These are phyloP conservation scores for Eucalyptus cladocalyx DNA, from an alignment of 345 rosid genomes.

Conservation along the genomic window DNA sequence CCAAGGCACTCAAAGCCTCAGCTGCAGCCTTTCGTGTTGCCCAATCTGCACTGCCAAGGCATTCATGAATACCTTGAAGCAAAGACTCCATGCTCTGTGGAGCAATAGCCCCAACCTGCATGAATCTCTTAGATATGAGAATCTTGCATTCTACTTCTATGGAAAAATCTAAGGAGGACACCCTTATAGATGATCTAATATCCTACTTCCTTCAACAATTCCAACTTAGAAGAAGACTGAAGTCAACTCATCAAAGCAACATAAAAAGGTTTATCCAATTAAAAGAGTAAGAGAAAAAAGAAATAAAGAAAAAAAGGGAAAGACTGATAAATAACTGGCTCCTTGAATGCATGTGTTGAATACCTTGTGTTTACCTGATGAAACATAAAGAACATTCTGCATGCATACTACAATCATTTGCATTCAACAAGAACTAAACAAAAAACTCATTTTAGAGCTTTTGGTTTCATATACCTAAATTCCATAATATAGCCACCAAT, in stretches of 20 bases:
- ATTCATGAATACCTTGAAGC: constrained; percentile 77
- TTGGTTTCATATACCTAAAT: neutral
- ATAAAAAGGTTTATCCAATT: neutral
- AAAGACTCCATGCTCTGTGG: constrained; percentile 72
- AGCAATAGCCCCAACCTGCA: constrained; percentile 88
- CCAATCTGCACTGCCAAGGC: constrained; percentile 96
- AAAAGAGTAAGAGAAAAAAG: neutral
- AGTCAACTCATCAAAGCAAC: neutral
- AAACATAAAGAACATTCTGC: neutral
- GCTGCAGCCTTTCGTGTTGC: constrained; percentile 95
- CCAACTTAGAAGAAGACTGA: neutral
- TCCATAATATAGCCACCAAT: neutral
- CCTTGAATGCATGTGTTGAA: neutral
- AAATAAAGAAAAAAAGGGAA: neutral
- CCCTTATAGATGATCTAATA: neutral
- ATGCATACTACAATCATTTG: neutral
- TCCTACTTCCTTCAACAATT: neutral
- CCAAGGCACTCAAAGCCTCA: constrained; percentile 70
- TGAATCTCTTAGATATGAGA: neutral
- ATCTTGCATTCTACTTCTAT: neutral
- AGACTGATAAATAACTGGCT: neutral
- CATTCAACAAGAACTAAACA: neutral
- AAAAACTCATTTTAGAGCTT: neutral
- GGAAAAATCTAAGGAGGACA: neutral
- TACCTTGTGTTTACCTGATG: neutral